Percentiles rank a stretch among this genome's conserved stretches.
phyloP scores from a whole-genome alignment of 108 stramenopile genomes.

The Stephanodiscus minutulus region DNA sequence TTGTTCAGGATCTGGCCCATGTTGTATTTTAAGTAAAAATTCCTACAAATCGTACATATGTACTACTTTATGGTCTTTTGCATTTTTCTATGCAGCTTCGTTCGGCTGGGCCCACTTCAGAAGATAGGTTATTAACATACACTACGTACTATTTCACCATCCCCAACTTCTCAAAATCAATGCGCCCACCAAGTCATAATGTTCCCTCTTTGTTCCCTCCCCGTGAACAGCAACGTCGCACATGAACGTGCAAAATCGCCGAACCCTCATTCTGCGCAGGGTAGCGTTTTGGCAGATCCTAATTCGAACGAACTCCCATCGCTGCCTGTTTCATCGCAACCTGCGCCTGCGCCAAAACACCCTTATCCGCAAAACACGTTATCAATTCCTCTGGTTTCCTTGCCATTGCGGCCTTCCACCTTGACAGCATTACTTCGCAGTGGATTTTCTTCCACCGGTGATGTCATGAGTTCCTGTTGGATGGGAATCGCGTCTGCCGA shows the following conservation, averaged over 20 bases:
- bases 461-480: conserved; percentile 38
- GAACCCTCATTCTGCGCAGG: conserved; percentile 1
- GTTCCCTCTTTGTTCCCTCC: background rate
- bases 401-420: conserved; percentile 79
- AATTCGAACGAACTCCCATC: background rate
- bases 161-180: too few relatives aligned
- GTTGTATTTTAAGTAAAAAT: too few relatives aligned
- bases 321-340: background rate
- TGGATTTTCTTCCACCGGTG: conserved; percentile 67
- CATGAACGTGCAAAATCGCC: background rate
- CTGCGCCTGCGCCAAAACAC: background rate
- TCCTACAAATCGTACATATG: too few relatives aligned
- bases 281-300: background rate
- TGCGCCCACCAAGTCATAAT: background rate
- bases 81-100: too few relatives aligned
- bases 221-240: background rate
- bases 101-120: too few relatives aligned
- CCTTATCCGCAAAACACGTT: conserved; percentile 6
- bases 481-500: background rate
- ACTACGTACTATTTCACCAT: too few relatives aligned
- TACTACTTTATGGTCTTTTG: too few relatives aligned
- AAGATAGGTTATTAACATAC: too few relatives aligned
- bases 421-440: conserved; percentile 56
- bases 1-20: too few relatives aligned
- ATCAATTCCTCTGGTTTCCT: conserved; percentile 52